These are phyloP conservation scores for Lactarius hatsudake DNA, from an alignment of 768 basidiomycete genomes.

Conservation along the genomic window DNA sequence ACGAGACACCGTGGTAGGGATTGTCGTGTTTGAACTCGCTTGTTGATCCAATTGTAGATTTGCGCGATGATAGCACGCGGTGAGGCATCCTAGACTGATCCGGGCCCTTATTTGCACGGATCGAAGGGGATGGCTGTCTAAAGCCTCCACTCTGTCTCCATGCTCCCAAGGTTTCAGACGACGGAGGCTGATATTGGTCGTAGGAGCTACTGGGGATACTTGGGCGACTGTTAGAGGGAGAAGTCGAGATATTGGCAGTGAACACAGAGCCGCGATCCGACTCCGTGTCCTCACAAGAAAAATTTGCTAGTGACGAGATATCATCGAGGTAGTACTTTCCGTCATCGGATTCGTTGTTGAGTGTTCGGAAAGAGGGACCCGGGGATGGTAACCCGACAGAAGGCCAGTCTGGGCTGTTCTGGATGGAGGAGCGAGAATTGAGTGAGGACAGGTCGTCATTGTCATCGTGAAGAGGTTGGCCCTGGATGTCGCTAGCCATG, in stretches of 20 bases:
- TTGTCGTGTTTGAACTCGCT: background rate
- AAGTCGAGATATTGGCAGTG: conserved; percentile 32
- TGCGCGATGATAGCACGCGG: conserved; percentile 31
- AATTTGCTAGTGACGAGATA: background rate
- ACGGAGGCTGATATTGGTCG: conserved; percentile 48
- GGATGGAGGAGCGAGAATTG: background rate
- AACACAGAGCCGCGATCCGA: background rate
- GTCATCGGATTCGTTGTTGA: background rate
- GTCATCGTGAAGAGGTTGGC: background rate
- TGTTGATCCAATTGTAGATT: background rate
- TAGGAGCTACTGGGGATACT: conserved; percentile 50
- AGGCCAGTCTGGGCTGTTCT: background rate
- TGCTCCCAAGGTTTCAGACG: conserved; percentile 52
- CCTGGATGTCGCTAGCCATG: background rate
- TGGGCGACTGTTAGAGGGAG: conserved; percentile 54
- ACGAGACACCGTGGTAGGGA: background rate
- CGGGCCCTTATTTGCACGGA: conserved; percentile 38
- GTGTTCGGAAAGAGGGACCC: background rate
- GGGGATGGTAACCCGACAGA: background rate
- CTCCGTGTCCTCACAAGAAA: background rate
- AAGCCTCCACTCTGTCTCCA: conserved; percentile 47
- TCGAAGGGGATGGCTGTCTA: conserved; percentile 53
- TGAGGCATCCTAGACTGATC: conserved; percentile 53
- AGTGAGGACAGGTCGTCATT: background rate
- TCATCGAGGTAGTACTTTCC: background rate